phyloP scores from a whole-genome alignment of 805 yeast species.

The Starmerella ratchasimensis region DNA sequence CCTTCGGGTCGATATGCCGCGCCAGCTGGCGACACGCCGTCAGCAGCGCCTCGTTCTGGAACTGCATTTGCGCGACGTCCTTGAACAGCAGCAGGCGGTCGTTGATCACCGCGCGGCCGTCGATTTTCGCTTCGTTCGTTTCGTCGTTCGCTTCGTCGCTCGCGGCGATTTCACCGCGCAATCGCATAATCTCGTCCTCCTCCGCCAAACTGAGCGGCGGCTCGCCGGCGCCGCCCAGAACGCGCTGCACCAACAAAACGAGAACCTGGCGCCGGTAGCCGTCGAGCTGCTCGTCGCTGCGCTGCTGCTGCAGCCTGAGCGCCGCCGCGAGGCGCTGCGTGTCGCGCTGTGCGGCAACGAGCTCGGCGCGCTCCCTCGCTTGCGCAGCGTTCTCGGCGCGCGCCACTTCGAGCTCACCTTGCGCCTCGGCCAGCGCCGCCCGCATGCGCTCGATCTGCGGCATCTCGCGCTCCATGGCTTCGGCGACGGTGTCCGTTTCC shows the following conservation, averaged over 20 bases:
- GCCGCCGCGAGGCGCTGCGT: constrained; percentile 29
- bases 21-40: constrained; percentile 60
- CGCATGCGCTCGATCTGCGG: constrained; percentile 41
- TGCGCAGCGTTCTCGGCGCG: constrained; percentile 36
- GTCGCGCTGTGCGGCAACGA: constrained; percentile 25
- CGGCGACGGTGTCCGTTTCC: constrained; percentile 57
- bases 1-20: constrained; percentile 27
- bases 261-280: constrained; percentile 81
- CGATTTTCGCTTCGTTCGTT: constrained; percentile 21
- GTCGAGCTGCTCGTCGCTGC: constrained; percentile 42
- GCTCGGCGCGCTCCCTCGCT: constrained; percentile 29
- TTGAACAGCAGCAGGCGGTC: constrained; percentile 62
- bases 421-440: constrained; percentile 17
- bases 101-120: too few species aligned
- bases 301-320: constrained; percentile 34
- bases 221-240: constrained; percentile 44
- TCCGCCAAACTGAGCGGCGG: constrained; percentile 54
- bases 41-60: constrained; percentile 60
- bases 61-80: constrained; percentile 51
- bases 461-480: constrained; percentile 62
- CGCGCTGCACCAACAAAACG: constrained; percentile 43
- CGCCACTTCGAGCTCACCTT: constrained; percentile 50
- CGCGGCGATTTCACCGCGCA: constrained; percentile 29
- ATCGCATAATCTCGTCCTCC: constrained; percentile 43
- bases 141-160: constrained; percentile 36